Conservation (phyloP, 2,329 filamentous ascomycete genomes). For the Juglanconis oblonga region DNA sequence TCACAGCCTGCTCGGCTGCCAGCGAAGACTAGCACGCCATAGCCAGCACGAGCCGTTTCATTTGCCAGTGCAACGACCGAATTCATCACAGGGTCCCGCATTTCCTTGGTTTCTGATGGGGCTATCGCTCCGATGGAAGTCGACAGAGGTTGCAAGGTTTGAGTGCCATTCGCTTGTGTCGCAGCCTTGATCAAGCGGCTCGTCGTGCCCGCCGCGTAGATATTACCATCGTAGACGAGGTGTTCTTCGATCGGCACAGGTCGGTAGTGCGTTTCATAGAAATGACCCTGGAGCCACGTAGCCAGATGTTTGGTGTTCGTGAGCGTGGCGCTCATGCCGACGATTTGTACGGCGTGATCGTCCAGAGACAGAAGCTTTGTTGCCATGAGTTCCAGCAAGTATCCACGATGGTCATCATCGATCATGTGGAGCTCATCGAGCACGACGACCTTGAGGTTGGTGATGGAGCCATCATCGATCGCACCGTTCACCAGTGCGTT, state of each 20-base stretch:
- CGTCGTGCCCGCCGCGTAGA: slow-evolving; percentile 62
- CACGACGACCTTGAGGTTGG: slow-evolving; percentile 64
- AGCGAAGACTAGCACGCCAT: slow-evolving; percentile 72
- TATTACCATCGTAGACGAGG: slow-evolving; percentile 66
- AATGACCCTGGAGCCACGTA: slow-evolving; percentile 67
- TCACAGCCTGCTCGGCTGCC: slow-evolving; percentile 67
- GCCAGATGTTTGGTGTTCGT: slow-evolving; percentile 72
- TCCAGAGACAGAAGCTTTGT: slow-evolving; percentile 68
- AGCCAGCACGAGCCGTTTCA: slow-evolving; percentile 66
- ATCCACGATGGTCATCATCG: slow-evolving; percentile 72
- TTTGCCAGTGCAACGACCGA: slow-evolving; percentile 67
- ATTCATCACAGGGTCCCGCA: slow-evolving; percentile 65
- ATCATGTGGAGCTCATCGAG: slow-evolving; percentile 82
- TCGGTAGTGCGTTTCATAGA: slow-evolving; percentile 69
- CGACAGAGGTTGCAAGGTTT: slow-evolving; percentile 29
- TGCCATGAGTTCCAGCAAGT: slow-evolving; percentile 70
- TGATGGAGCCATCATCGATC: slow-evolving; percentile 67
- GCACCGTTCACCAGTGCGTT: slow-evolving; percentile 72
- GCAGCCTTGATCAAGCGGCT: slow-evolving; percentile 57
- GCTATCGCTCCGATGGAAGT: slow-evolving; percentile 48
- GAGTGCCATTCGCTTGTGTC: slow-evolving; percentile 38
- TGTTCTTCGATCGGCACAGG: slow-evolving; percentile 76
- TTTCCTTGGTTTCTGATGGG: slow-evolving; percentile 56
- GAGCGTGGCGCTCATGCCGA: slow-evolving; percentile 79
- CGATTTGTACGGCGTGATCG: slow-evolving; percentile 62